Evolutionary conservation across 768 basidiomycete species (phyloP).

Genomic region (Sistotremastrum niveocremeum): DNA sequence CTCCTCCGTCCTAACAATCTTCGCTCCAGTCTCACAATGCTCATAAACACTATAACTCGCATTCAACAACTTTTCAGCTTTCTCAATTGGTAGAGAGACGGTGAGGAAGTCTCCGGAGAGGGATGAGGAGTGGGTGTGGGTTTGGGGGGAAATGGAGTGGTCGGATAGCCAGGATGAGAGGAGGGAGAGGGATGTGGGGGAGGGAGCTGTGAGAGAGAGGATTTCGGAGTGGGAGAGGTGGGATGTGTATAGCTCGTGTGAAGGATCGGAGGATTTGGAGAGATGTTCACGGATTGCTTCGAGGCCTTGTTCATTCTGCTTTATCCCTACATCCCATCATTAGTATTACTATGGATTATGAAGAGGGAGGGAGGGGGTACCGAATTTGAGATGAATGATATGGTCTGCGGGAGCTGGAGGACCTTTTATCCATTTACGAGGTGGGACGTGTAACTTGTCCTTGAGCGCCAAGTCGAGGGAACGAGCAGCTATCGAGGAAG

Average conservation of each 20-base stretch:
- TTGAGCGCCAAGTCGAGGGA: too few relatives aligned
- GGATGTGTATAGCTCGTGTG: conserved; percentile 16
- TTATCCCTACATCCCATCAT: too few relatives aligned
- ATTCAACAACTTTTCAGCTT: conserved; percentile 47
- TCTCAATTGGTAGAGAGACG: conserved; percentile 35
- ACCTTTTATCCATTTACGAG: too few relatives aligned
- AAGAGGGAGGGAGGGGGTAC: conserved; percentile 1
- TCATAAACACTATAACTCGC: conserved; percentile 1
- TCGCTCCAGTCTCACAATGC: too few relatives aligned
- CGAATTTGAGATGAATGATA: conserved; percentile 40
- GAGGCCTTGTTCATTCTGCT: conserved; percentile 38
- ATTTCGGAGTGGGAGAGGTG: conserved; percentile 48
- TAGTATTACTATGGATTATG: too few relatives aligned
- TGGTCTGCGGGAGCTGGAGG: conserved; percentile 31
- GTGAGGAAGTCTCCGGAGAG: conserved; percentile 46
- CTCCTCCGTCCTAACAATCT: too few relatives aligned
- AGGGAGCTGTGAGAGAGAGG: conserved; percentile 40
- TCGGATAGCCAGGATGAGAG: conserved; percentile 42
- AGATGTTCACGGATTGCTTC: conserved; percentile 36
- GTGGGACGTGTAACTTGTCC: too few relatives aligned
- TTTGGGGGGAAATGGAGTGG: conserved; percentile 32
- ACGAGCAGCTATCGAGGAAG: too few relatives aligned
- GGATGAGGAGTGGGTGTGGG: conserved; percentile 20
- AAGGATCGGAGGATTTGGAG: conserved; percentile 45
- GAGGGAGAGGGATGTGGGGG: conserved; percentile 32